phyloP scores from a whole-genome alignment of 495 filamentous ascomycete species.

The Penicillium bovifimosum region DNA sequence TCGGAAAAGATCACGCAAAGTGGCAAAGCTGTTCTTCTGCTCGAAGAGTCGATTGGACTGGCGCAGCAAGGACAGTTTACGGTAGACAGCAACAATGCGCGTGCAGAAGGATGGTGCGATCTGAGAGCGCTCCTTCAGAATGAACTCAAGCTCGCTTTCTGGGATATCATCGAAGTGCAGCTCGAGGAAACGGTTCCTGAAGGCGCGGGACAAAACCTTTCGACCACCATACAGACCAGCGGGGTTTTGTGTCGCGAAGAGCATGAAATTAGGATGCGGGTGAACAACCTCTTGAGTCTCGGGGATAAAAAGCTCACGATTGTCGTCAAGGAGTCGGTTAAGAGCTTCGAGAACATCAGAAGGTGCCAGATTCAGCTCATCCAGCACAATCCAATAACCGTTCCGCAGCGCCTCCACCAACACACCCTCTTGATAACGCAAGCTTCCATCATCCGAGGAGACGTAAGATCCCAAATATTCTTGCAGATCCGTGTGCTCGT shows the following conservation, averaged over 20 bases:
- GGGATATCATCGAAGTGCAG: slow-evolving; percentile 98
- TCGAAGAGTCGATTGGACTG: slow-evolving; percentile 90
- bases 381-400: slow-evolving; percentile 96
- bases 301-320: slow-evolving; percentile 93
- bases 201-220: slow-evolving; percentile 87
- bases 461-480: slow-evolving; percentile 96
- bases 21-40: slow-evolving; percentile 96
- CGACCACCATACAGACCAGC: slow-evolving; percentile 92
- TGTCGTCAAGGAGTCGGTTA: slow-evolving; percentile 93
- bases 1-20: slow-evolving; percentile 89
- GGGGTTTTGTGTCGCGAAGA: slow-evolving; percentile 99
- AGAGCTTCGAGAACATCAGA: slow-evolving; percentile 95
- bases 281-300: slow-evolving; percentile 92
- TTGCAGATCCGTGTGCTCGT: slow-evolving; percentile 97
- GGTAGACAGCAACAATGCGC: slow-evolving; percentile 89
- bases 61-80: slow-evolving; percentile 78
- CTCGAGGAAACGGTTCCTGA: slow-evolving; percentile 94
- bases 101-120: slow-evolving; percentile 88
- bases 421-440: slow-evolving; percentile 90
- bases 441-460: slow-evolving; percentile 73
- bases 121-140: slow-evolving; percentile 79
- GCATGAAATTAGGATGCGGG: slow-evolving; percentile 91
- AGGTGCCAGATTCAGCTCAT: slow-evolving; percentile 93
- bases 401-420: slow-evolving; percentile 86
- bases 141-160: slow-evolving; percentile 87